Base-by-base conservation (phyloP, 345 rosid species). In the Citrus sp. region DNA sequence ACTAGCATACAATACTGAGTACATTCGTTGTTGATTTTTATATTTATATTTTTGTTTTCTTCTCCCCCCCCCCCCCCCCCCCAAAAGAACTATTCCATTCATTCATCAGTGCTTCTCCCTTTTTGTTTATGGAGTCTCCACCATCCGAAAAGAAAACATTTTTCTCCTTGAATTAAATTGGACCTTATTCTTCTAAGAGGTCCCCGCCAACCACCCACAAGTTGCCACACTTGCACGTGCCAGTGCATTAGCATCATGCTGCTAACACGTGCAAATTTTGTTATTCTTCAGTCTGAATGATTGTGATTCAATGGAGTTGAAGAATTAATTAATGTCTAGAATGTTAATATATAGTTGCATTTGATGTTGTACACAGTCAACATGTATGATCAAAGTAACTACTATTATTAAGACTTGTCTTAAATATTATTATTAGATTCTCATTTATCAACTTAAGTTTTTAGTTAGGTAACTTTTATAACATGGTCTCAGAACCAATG, bases 201-300 rank as follows among this genome's bases (percentile, higher is more conserved):
- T 82, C 87, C 91, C 87, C 88, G 40, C 85, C 79, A 68, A 42
- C 86, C 92, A 87, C 89, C 85, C 79, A 67, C 59, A 73, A 83
- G 70, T 77, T 77, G 64, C 65, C 54, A 82, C 64, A 65, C 67
- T 54, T 74, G 59, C 69, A 65, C 72, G n/a, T 77, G 82, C 38
- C 19, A 56, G 40, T 71, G 30, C 58, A 54, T 54, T 54, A 18
- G 51, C 51, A 46, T 46, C 51, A 46, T 46, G 51, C 51, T 38
- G 78, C 69, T 58, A 75, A 79, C 61, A 68, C 70, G 4, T 38
- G 73, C 24, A 73, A 2, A 34, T 35, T 19, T n/a, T 34, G 54
- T 35, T 73, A 6, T 56, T 58, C 22, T 21, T 56, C 58, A 32
- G 10, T 58, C 65, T 19, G 9, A 34, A 7, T 65, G 42, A 18